phyloP scores from a whole-genome alignment of 371 early-diverging fungal species.

The Polyrhizophydium stewartii region DNA sequence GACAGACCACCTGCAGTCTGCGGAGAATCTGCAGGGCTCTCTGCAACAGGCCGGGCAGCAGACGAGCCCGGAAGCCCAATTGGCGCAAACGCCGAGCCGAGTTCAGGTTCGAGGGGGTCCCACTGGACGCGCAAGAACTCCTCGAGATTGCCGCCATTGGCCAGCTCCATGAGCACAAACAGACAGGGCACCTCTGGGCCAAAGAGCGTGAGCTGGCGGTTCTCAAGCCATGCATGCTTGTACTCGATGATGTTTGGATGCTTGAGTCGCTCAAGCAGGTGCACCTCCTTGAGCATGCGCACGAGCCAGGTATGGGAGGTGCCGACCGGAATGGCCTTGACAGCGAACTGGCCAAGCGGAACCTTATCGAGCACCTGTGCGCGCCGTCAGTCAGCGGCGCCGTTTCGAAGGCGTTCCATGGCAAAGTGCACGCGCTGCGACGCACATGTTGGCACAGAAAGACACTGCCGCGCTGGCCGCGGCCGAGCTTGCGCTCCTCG shows the following conservation, averaged over 20 bases:
- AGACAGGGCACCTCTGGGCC: constrained; percentile 90
- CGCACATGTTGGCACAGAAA: constrained; percentile 78
- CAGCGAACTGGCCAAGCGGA: constrained; percentile 68
- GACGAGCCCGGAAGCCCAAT: too few species aligned
- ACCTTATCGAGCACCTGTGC: constrained; percentile 67
- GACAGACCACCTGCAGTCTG: too few species aligned
- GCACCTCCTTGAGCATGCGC: constrained; percentile 91
- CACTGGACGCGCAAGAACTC: constrained; percentile 66
- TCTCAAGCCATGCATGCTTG: constrained; percentile 68
- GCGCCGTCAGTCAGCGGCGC: neutral
- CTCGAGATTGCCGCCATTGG: constrained; percentile 94
- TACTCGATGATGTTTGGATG: constrained; percentile 92
- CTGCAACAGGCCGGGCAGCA: too few species aligned
- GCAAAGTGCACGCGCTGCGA: neutral
- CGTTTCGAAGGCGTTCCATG: neutral
- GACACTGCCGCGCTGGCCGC: constrained; percentile 88
- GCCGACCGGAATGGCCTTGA: constrained; percentile 92
- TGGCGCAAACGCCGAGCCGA: too few species aligned
- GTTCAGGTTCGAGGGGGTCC: constrained; percentile 10
- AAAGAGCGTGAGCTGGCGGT: constrained; percentile 71
- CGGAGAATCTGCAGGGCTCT: too few species aligned
- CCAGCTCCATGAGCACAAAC: constrained; percentile 96
- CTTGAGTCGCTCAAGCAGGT: constrained; percentile 77
- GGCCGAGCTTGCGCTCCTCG: constrained; percentile 79
- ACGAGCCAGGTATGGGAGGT: constrained; percentile 87